phyloP scores from a whole-genome alignment of 2,329 filamentous ascomycete species.

The Calonectria hongkongensis region DNA sequence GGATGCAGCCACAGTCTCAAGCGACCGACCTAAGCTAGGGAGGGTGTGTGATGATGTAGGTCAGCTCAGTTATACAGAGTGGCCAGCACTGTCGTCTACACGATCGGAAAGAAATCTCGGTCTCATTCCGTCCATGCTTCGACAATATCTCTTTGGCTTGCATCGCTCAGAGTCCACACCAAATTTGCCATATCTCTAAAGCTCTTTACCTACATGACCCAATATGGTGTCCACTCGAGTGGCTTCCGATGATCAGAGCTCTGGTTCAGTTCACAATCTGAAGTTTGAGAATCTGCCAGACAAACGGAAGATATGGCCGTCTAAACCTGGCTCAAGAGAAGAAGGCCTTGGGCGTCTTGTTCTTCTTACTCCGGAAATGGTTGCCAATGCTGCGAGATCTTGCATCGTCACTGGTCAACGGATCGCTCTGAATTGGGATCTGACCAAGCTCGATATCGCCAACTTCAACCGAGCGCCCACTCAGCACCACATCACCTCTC shows the following conservation, averaged over 20 bases:
- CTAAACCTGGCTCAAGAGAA: conserved; percentile 65
- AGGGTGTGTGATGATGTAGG: background rate
- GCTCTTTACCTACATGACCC: no score
- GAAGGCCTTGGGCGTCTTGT: conserved; percentile 72
- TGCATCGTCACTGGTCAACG: conserved; percentile 71
- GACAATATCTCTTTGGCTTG: background rate
- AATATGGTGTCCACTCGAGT: conserved; percentile 34
- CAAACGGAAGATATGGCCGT: conserved; percentile 68
- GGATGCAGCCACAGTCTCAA: conserved; percentile 7
- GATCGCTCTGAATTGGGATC: conserved; percentile 72
- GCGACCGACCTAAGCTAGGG: background rate
- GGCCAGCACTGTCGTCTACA: background rate
- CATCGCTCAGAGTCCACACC: background rate
- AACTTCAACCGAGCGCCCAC: conserved; percentile 71
- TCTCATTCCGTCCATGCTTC: background rate
- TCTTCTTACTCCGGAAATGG: conserved; percentile 72
- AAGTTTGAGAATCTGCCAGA: conserved; percentile 63
- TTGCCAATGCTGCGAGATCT: conserved; percentile 64
- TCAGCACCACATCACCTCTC: conserved; percentile 69
- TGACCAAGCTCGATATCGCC: conserved; percentile 73
- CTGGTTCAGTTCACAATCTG: conserved; percentile 16
- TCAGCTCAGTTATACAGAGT: background rate
- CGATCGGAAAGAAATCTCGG: background rate
- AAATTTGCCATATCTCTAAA: background rate
- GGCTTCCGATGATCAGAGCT: background rate